phyloP scores from a whole-genome alignment of 2,329 filamentous ascomycete genomes.

The Cercospora beticola region DNA sequence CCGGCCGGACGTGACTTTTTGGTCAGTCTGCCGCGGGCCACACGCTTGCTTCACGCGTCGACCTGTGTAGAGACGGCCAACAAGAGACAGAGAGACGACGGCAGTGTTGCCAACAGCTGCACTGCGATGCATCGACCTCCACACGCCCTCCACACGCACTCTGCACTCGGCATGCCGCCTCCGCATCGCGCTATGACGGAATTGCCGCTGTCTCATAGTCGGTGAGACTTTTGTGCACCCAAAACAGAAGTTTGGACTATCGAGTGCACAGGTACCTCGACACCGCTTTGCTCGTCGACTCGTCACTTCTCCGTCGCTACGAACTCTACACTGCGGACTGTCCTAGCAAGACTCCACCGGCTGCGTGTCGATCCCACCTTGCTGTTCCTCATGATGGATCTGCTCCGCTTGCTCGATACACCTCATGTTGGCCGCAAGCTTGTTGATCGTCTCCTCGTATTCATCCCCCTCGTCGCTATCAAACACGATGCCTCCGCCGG shows the following conservation, averaged over 20 bases:
- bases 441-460: constrained; percentile 96
- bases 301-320: neutral
- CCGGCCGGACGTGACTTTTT: neutral
- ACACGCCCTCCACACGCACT: neutral
- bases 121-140: neutral
- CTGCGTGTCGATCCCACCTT: constrained; percentile 12
- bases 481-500: constrained; percentile 86
- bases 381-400: constrained; percentile 56
- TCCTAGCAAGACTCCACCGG: neutral
- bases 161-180: neutral
- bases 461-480: constrained; percentile 90
- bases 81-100: neutral
- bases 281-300: neutral
- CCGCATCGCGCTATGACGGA: neutral
- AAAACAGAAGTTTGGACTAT: neutral
- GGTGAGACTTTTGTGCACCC: neutral
- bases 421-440: constrained; percentile 83
- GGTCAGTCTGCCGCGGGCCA: neutral
- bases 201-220: neutral
- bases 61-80: neutral
- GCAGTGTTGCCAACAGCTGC: neutral
- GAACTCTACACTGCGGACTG: no score
- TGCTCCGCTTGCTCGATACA: constrained; percentile 84
- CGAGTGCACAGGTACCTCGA: neutral
- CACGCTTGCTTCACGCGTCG: neutral